Percentiles rank a stretch among this genome's conserved stretches.
phyloP scores from a whole-genome alignment of 805 yeast species.

The Saccharomycopsis oosterbeekiorum region DNA sequence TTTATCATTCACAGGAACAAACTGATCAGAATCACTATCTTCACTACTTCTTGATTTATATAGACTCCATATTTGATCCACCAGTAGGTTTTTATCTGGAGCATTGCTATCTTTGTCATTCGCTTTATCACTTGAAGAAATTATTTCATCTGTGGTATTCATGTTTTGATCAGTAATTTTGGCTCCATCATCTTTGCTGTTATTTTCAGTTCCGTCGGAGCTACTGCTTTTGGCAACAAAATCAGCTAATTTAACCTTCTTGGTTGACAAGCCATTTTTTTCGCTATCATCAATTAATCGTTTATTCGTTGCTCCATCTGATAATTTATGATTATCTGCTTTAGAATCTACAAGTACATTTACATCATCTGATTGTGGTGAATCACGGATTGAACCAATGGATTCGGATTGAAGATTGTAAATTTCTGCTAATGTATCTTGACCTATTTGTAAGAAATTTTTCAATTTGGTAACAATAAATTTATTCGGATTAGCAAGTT shows the following conservation, averaged over 20 bases:
- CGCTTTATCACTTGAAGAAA: background rate
- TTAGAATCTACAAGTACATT: background rate
- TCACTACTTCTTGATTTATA: background rate
- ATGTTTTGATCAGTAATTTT: background rate
- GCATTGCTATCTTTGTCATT: background rate
- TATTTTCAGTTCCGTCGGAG: background rate
- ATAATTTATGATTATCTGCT: background rate
- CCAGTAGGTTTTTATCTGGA: background rate
- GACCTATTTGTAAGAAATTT: background rate
- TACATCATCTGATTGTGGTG: background rate
- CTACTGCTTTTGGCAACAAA: background rate
- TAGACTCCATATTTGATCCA: background rate
- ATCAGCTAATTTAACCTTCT: background rate
- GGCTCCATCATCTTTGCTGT: background rate
- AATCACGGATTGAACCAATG: background rate
- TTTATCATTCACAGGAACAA: background rate
- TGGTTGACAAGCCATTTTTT: background rate
- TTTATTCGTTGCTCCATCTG: background rate
- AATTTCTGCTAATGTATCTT: background rate
- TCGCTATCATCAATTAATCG: background rate
- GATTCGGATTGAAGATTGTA: background rate
- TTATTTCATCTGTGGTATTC: background rate
- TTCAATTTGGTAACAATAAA: background rate
- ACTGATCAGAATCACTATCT: background rate
- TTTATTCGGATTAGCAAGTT: background rate